Base-by-base conservation (phyloP, 768 basidiomycete species). In the Infundibulicybe gibba region DNA sequence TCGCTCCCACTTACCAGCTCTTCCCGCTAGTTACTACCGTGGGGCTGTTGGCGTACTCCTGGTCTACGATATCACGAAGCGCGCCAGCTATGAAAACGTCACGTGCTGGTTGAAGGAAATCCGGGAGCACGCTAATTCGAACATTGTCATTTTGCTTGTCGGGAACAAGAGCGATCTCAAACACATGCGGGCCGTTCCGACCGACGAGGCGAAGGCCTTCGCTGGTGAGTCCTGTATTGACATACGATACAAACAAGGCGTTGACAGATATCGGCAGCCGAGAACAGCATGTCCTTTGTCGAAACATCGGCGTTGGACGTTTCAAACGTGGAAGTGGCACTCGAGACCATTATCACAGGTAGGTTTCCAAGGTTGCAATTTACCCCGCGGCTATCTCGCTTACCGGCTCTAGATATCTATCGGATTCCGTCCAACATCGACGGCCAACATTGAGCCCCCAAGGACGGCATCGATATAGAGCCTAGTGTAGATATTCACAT, bases 231-330 rank as follows among this genome's bases (percentile, higher is more conserved):
- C 31, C n/a, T 41, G 37, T 15, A 19, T 11, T 20, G n/a, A 16
- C 9, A 35, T 13, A 34, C 45, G 40, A 41, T 44, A 21, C 4
- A 21, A 37, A 25, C 20, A 37, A 25, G 25, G n/a, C 38, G 33
- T 49, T 60, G 41, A 45, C 20, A 46, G 33, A 43, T 32, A 50
- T 41, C 4, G 9, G 43, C 43, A 92, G 92, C 88, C 57, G 93
- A 95, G 71, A 93, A 94, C 60, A 85, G 84, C 16, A 68, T 97
- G 56, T 90, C 87, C 45, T 95, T 95, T 77, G 95, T 99, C 55
- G 95, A 99, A 77, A 99, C 95, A 50, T 99, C 95, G 61, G 95
- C 95, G 72, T 85, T 98, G 80, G 97, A 99, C 83, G 92, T 94
- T 58, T 94, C 93, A 43, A 97, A 97, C 71, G 94, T 99, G 69